A percentile compares a stretch with the other conserved stretches of the same genome.
phyloP scores from a whole-genome alignment of 129 eudicot genomes.

The Calendula officinalis region DNA sequence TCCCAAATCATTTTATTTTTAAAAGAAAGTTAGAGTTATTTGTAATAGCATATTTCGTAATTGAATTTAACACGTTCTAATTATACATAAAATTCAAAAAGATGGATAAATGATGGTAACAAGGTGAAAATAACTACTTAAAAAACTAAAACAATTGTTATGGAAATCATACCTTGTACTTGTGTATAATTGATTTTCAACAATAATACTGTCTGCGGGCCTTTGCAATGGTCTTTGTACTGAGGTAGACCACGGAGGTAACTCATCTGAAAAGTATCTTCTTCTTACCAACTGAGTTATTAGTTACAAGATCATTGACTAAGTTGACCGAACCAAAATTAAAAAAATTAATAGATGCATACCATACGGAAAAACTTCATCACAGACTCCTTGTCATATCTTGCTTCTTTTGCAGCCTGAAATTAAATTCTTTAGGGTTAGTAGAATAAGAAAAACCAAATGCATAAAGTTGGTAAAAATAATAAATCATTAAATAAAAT shows the following conservation, averaged over 20 bases:
- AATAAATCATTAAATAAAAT: no score
- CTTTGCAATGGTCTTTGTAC: conserved; percentile 43
- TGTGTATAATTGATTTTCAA: conserved; percentile 56
- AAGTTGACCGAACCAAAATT: not conserved
- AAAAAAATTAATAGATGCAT: conserved; percentile 1
- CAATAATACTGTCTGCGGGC: conserved; percentile 51
- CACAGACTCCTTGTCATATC: no score
- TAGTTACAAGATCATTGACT: not conserved
- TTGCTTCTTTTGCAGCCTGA: no score
- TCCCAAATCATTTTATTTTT: no score
- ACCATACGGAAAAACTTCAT: not conserved
- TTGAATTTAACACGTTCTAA: not conserved
- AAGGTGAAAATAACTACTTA: not conserved
- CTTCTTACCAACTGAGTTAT: conserved; percentile 83
- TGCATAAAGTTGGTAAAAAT: no score
- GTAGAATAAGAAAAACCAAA: no score
- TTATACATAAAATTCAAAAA: no score
- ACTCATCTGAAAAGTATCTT: conserved; percentile 88
- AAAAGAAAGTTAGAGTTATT: not conserved
- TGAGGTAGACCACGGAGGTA: conserved; percentile 82
- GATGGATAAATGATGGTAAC: no score
- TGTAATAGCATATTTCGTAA: not conserved
- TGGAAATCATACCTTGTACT: conserved; percentile 46
- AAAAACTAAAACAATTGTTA: not conserved
- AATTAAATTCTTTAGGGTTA: no score